A percentile compares a stretch with the other conserved stretches of the same genome.
Conservation (phyloP, 257 asterid species). For the Solanum dulcamara region DNA sequence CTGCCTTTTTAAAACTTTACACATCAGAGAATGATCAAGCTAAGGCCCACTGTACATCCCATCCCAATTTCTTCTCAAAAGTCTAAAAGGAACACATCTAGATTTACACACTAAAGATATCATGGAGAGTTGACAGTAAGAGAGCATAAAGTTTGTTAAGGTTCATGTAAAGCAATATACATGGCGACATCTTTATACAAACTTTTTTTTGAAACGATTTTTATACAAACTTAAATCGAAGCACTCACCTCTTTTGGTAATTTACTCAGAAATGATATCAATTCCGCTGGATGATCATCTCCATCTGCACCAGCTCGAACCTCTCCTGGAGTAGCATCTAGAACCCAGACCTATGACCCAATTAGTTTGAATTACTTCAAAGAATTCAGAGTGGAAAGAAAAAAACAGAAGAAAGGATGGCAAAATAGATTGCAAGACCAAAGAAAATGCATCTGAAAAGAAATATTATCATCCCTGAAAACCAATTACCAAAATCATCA, state of each 20-base stretch:
- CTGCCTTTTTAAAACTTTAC: not conserved
- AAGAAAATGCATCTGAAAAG: not conserved
- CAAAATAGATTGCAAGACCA: not conserved
- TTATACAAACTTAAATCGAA: not conserved
- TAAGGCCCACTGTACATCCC: not conserved
- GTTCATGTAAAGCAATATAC: not conserved
- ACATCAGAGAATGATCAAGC: not conserved
- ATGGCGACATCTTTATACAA: not conserved
- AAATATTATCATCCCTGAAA: not conserved
- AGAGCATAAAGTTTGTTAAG: not conserved
- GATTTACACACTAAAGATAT: not conserved
- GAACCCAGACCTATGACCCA: slow-evolving; percentile 76
- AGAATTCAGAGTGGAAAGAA: not conserved
- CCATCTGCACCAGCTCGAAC: slow-evolving; percentile 95
- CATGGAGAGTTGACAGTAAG: not conserved
- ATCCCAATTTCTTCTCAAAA: not conserved
- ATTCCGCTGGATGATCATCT: slow-evolving; percentile 96
- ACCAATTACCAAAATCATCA: not conserved
- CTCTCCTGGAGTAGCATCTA: slow-evolving; percentile 95
- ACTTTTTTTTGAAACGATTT: not conserved
- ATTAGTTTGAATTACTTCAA: not conserved
- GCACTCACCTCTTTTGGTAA: slow-evolving; percentile 59
- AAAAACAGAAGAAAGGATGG: not conserved
- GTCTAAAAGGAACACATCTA: not conserved
- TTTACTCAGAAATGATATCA: slow-evolving; percentile 55